A percentile compares a stretch with the other conserved stretches of the same genome.
phyloP scores from a whole-genome alignment of 257 asterid species.

The Striga asiatica region DNA sequence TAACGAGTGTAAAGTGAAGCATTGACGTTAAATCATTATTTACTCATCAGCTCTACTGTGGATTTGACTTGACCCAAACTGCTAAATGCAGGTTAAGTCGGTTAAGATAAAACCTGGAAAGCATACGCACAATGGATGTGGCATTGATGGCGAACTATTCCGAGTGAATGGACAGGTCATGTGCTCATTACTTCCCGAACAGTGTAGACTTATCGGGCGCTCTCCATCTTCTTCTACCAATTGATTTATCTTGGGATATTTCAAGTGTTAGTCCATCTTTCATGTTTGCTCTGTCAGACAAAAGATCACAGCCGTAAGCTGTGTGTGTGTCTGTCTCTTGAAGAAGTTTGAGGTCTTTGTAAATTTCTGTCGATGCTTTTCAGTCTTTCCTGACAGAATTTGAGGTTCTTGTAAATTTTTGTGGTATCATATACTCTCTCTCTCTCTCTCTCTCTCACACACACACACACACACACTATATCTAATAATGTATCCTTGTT shows the following conservation, averaged over 20 bases:
- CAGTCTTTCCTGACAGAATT: neutral
- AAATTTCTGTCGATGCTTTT: neutral
- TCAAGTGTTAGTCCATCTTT: slow-evolving; percentile 5
- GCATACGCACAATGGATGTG: slow-evolving; percentile 76
- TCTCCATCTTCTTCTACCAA: slow-evolving; percentile 33
- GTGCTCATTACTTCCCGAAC: slow-evolving; percentile 84
- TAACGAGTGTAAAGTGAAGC: no score
- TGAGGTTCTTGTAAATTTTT: slow-evolving; percentile 23
- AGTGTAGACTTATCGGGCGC: slow-evolving; percentile 91
- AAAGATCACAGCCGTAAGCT: neutral
- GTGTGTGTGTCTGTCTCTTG: neutral
- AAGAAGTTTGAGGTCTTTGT: neutral
- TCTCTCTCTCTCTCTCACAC: slow-evolving; percentile 21
- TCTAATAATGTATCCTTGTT: slow-evolving; percentile 22
- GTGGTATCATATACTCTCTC: no score
- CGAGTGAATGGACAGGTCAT: slow-evolving; percentile 69
- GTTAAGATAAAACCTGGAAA: slow-evolving; percentile 88
- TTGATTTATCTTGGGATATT: slow-evolving; percentile 22
- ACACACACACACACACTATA: neutral
- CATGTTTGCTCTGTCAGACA: neutral
- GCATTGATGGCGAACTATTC: slow-evolving; percentile 94
- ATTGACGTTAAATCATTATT: no score
- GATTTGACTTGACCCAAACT: no score
- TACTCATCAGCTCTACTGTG: no score
- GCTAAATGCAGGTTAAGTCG: slow-evolving; percentile 69